A percentile compares a stretch with the other conserved stretches of the same genome.
phyloP scores from a whole-genome alignment of 371 early-diverging fungal species.

The Mortierella sp. region DNA sequence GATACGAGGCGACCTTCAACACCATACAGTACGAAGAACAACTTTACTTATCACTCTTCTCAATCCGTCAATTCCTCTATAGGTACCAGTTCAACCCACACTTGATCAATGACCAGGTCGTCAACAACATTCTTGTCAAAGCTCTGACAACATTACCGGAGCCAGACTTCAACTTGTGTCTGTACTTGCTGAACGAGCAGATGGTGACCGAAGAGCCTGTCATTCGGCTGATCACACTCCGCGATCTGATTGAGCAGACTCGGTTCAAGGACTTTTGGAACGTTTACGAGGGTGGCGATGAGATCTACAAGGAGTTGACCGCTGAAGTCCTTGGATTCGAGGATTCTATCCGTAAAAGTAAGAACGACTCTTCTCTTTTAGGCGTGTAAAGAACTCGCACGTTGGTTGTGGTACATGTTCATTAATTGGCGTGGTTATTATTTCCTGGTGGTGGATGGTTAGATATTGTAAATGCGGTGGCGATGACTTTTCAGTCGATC shows the following conservation, averaged over 20 bases:
- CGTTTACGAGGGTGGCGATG: constrained; percentile 60
- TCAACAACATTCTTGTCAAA: constrained; percentile 84
- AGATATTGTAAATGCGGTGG: constrained; percentile 76
- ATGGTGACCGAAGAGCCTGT: constrained; percentile 75
- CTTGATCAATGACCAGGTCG: constrained; percentile 76
- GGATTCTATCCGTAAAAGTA: constrained; percentile 73
- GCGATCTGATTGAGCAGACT: constrained; percentile 84
- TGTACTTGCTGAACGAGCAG: constrained; percentile 86
- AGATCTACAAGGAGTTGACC: constrained; percentile 68
- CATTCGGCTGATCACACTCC: constrained; percentile 74
- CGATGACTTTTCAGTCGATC: constrained; percentile 88
- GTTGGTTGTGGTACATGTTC: too few species aligned
- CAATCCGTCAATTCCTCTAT: background rate
- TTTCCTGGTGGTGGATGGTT: background rate
- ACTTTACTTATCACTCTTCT: too few species aligned
- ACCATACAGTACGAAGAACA: too few species aligned
- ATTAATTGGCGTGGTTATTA: too few species aligned
- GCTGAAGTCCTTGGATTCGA: constrained; percentile 81
- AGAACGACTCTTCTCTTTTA: background rate
- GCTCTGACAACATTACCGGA: constrained; percentile 88
- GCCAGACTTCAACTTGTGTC: constrained; percentile 91
- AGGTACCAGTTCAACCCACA: constrained; percentile 93
- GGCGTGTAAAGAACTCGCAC: too few species aligned
- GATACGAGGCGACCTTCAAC: too few species aligned
- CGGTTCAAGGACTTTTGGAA: constrained; percentile 89